Percentiles rank a stretch among this genome's conserved stretches.
Conservation (phyloP, 2,329 filamentous ascomycete genomes). For the Chrysosporium queenslandicum region DNA sequence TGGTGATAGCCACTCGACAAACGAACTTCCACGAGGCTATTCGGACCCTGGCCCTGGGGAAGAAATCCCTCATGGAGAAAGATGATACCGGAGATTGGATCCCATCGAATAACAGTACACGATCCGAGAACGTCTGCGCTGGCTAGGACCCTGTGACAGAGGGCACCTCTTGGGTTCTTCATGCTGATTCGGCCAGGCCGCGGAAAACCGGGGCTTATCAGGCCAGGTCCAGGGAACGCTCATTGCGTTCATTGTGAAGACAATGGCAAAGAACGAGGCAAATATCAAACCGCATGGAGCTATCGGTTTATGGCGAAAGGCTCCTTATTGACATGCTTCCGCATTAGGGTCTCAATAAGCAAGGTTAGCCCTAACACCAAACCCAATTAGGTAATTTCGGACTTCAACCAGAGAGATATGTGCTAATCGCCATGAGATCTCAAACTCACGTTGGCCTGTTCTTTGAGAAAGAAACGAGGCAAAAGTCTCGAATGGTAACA, state of each 20-base stretch:
- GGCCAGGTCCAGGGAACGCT: background rate
- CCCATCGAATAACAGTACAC: slow-evolving; percentile 3
- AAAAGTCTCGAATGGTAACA: background rate
- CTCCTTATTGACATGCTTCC: slow-evolving; percentile 10
- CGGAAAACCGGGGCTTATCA: background rate
- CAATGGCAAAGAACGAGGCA: slow-evolving; percentile 9
- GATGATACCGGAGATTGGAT: background rate
- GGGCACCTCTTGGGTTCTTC: slow-evolving; percentile 1
- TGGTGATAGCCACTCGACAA: background rate
- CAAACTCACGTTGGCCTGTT: background rate
- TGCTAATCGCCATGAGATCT: background rate
- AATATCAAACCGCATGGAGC: background rate
- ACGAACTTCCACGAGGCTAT: background rate
- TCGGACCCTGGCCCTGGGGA: background rate
- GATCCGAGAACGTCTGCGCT: background rate
- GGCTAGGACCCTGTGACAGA: background rate
- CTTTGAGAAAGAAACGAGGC: background rate
- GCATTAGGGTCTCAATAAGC: slow-evolving; percentile 12
- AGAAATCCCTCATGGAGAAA: slow-evolving; percentile 8
- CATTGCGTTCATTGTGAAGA: background rate
- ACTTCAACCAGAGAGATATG: background rate
- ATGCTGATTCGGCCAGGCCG: background rate
- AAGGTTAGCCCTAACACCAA: slow-evolving; percentile 12
- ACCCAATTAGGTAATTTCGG: slow-evolving; percentile 9
- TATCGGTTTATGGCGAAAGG: slow-evolving; percentile 1